Base-by-base conservation (phyloP, 2,329 filamentous ascomycete genomes). In the Furcasterigmium furcatum region DNA sequence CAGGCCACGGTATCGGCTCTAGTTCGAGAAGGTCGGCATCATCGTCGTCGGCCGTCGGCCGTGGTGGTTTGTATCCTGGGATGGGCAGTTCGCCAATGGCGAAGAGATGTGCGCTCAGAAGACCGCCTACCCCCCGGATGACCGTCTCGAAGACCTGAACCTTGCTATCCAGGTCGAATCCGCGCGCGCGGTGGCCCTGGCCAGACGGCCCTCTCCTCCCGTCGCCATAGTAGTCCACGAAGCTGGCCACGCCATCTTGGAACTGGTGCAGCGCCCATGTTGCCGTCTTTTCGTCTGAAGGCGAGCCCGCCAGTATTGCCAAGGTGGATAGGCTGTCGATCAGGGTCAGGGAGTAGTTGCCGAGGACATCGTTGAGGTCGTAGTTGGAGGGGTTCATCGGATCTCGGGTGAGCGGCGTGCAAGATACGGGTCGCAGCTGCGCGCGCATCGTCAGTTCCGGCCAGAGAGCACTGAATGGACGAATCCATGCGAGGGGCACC, bases 141-240 rank as follows among this genome's bases (percentile, higher is more conserved):
- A 96, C 92, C 1, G 92, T 97, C 71, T 99, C 94, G 60, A 99
- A 99, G 32, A 99, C 90, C 68, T 99, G 92, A 2, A 99, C 94
- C 67, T 97, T 99, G 71, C 91, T 96, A 66, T 99, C 92, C 34
- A 96, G 73, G 64, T 99, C 90, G 58, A 99, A 99, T 0, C 91
- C 94, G 45, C 83, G 79, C 4, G 84, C 84, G 52, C 90, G 77
- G 46, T 78, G 73, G 4, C 92, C 92, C 58, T 80, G 76, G 7
- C 88, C 89, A 5, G 76, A 75, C 13, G 79, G 73, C 4, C 87
- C 85, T 9, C 74, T 67, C 24, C 82, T 83, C 2, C 91, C 92
- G 65, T 96, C 91, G 4, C 92, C 92, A 63, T 96, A 97, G 55
- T 94, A 74, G 52, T 82, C 73, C 4, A 96, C 86, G 55, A 97